Evolutionary conservation across 805 yeast species (phyloP).

Genomic region (Candida coquimbonensis): DNA sequence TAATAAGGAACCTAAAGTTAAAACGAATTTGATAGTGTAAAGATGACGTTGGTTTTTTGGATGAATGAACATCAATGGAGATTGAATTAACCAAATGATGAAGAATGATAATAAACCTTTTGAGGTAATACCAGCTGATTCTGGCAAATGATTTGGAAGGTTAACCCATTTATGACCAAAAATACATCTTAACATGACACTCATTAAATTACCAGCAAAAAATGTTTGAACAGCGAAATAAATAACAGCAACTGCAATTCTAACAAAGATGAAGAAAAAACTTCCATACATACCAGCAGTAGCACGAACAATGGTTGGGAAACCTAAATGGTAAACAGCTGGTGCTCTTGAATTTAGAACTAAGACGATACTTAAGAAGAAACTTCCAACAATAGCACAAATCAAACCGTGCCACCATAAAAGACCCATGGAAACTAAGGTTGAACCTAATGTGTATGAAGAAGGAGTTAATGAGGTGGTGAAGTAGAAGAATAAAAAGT

Average conservation of each 20-base stretch:
- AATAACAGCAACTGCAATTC: slow-evolving; percentile 2
- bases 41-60: slow-evolving; percentile 1
- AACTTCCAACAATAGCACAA: slow-evolving; percentile 4
- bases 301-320: slow-evolving; percentile 2
- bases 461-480: slow-evolving; percentile 2
- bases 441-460: slow-evolving; percentile 2
- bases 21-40: neutral
- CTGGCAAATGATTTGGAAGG: slow-evolving; percentile 1
- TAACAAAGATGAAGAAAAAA: slow-evolving; percentile 1
- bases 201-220: slow-evolving; percentile 2
- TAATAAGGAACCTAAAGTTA: slow-evolving; percentile 16
- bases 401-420: slow-evolving; percentile 4
- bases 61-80: slow-evolving; percentile 1
- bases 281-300: slow-evolving; percentile 3
- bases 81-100: slow-evolving; percentile 1
- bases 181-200: slow-evolving; percentile 1
- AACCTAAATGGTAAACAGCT: slow-evolving; percentile 3
- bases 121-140: neutral
- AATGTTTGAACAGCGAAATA: slow-evolving; percentile 2
- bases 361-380: slow-evolving; percentile 1
- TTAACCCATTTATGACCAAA: slow-evolving; percentile 3
- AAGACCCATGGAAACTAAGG: slow-evolving; percentile 1
- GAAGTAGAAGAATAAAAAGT: slow-evolving; percentile 2
- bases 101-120: neutral
- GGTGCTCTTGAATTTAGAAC: slow-evolving; percentile 2